A percentile compares a stretch with the other conserved stretches of the same genome.
Evolutionary conservation across 2,329 filamentous ascomycete genomes (phyloP).

Genomic region (Fusarium stilboides): DNA sequence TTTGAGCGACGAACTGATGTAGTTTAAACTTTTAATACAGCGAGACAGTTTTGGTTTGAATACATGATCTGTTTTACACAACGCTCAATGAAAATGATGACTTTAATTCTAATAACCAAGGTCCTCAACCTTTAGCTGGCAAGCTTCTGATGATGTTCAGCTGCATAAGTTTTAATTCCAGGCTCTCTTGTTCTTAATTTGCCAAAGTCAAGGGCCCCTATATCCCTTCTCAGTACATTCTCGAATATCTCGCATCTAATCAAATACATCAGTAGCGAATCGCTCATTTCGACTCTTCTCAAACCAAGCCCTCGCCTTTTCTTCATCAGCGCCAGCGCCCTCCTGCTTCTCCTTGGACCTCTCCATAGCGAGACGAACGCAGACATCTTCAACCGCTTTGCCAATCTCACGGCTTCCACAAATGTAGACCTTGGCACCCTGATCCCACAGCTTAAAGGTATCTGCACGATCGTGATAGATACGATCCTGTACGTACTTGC

Average conservation of each 20-base stretch:
- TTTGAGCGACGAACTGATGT: no score
- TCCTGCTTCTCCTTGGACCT: slow-evolving; percentile 50
- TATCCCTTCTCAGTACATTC: no score
- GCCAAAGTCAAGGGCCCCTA: no score
- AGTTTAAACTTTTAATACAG: no score
- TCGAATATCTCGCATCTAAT: slow-evolving; percentile 52
- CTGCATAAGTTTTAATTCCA: no score
- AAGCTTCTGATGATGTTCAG: no score
- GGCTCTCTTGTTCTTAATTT: no score
- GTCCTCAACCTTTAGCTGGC: no score
- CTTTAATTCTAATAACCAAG: no score
- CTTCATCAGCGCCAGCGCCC: slow-evolving; percentile 50
- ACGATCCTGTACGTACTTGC: slow-evolving; percentile 64
- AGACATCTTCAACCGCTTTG: slow-evolving; percentile 61
- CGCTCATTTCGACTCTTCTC: slow-evolving; percentile 67
- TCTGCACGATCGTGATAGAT: slow-evolving; percentile 57
- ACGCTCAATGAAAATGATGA: no score
- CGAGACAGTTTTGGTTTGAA: no score
- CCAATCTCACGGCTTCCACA: slow-evolving; percentile 73
- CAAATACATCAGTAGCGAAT: slow-evolving; percentile 74
- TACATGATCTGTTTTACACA: no score
- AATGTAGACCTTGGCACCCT: slow-evolving; percentile 71
- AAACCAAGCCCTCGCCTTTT: slow-evolving; percentile 63
- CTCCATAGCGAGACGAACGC: slow-evolving; percentile 54
- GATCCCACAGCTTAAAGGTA: slow-evolving; percentile 57